Base-by-base conservation (phyloP, 768 basidiomycete species). In the Mycena haematopus region DNA sequence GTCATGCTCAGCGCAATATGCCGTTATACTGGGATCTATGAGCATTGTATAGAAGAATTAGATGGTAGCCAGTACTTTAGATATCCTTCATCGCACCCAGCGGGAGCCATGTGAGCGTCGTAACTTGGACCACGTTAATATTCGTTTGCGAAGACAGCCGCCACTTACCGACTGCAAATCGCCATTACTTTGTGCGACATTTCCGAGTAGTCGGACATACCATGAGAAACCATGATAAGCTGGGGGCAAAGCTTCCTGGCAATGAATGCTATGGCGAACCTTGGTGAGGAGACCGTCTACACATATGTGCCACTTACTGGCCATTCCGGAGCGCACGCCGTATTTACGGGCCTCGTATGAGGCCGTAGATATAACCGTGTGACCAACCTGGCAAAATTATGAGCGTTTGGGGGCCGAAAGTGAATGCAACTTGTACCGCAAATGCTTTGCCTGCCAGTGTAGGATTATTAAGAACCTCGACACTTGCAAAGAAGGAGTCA, bases 171-270 rank as follows among this genome's bases (percentile, higher is more conserved):
- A 36, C 81, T 74, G 58, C 85, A 81, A 15, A 84, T 80, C 8
- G 68, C 90, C 88, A 96, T 92, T 42, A 97, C 88, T 66, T 79
- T 84, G 40, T 76, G 67, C 5, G 92, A 93, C 79, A 90, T 83
- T 63, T 91, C 89, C 29, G 76, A 78, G 66, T 94, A 94, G 49
- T 86, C 82, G 14, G 78, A 69, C 68, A 84, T 86, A 56, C 86
- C 83, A 57, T 80, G 82, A 3, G 76, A 72, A 45, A 96, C 80
- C 46, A 92, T 76, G 40, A 93, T 86, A 19, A 99, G 84, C 9
- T 95, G 86, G 3, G 97, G 95, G 72, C 95, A 98, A 10, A 99
- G 84, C 71, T 94, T 96, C 79, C 89, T 90, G 17, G 96, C 96
- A 46, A 99, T 88, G 74, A 95, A 96, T 54, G 87, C 95, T 92